phyloP scores from a whole-genome alignment of 371 early-diverging fungal genomes.

The Rhizomucor pusillus region DNA sequence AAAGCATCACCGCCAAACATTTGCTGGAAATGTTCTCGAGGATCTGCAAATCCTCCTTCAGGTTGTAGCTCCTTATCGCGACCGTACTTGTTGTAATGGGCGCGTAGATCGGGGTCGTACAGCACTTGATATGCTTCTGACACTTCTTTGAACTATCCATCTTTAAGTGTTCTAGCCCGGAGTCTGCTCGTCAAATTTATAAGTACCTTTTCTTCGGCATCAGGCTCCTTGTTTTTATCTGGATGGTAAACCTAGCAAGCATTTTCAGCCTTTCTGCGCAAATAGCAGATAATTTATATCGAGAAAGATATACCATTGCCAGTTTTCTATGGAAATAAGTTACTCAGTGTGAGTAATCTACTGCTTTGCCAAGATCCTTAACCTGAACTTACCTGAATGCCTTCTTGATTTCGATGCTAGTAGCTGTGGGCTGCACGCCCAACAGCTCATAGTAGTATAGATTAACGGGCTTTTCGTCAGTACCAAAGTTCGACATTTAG shows the following conservation, averaged over 20 bases:
- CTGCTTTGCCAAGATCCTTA: conserved; percentile 16
- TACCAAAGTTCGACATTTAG: conserved; percentile 42
- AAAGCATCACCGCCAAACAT: conserved; percentile 96
- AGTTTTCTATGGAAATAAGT: conserved; percentile 29
- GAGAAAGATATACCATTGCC: conserved; percentile 36
- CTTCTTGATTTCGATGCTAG: conserved; percentile 88
- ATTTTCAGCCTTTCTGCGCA: neutral
- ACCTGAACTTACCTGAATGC: conserved; percentile 81
- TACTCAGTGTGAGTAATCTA: neutral
- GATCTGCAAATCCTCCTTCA: conserved; percentile 81
- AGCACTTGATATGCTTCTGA: conserved; percentile 95
- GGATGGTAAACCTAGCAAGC: conserved; percentile 83
- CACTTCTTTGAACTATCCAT: conserved; percentile 81
- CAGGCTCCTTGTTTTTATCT: conserved; percentile 89
- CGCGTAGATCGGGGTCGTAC: conserved; percentile 85
- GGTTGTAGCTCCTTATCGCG: conserved; percentile 68
- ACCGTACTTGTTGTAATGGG: conserved; percentile 88
- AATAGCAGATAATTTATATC: neutral
- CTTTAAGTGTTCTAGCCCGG: neutral
- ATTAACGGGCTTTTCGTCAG: conserved; percentile 75
- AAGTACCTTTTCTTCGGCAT: conserved; percentile 86
- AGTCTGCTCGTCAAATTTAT: neutral
- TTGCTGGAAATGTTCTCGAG: conserved; percentile 89
- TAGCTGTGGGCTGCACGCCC: conserved; percentile 76
- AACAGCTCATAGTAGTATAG: conserved; percentile 88